phyloP scores from a whole-genome alignment of 805 yeast species.

The Teunomyces atbi region DNA sequence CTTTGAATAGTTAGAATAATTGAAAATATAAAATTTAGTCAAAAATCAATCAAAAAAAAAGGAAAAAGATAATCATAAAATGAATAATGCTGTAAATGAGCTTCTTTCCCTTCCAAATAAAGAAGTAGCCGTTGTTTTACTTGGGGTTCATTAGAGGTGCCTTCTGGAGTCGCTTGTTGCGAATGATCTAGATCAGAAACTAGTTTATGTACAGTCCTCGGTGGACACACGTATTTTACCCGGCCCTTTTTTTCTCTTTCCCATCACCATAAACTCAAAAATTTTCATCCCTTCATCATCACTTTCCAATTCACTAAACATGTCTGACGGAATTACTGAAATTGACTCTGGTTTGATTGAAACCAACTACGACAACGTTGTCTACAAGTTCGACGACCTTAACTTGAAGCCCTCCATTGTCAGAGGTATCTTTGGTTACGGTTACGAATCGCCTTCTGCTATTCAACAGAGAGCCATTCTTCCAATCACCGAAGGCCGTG shows the following conservation, averaged over 20 bases:
- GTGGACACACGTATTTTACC: slow-evolving; percentile 7
- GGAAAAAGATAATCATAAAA: not conserved
- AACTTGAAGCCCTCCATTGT: slow-evolving; percentile 69
- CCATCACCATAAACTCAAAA: slow-evolving; percentile 13
- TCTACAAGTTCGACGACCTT: slow-evolving; percentile 68
- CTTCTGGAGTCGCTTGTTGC: too few species aligned
- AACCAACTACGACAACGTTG: slow-evolving; percentile 94
- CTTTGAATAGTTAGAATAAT: slow-evolving; percentile 11
- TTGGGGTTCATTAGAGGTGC: too few species aligned
- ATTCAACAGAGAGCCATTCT: slow-evolving; percentile 96
- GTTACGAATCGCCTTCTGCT: slow-evolving; percentile 95
- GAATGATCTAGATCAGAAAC: too few species aligned
- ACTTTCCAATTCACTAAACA: slow-evolving; percentile 16
- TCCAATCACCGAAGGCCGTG: slow-evolving; percentile 92
- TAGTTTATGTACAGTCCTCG: not conserved
- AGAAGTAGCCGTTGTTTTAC: too few species aligned
- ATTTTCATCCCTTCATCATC: slow-evolving; percentile 10
- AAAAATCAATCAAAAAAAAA: not conserved
- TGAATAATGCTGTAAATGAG: too few species aligned
- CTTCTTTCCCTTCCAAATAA: too few species aligned
- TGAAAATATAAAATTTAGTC: not conserved
- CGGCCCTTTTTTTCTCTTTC: slow-evolving; percentile 6
- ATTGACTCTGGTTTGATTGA: slow-evolving; percentile 82
- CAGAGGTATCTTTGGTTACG: slow-evolving; percentile 81
- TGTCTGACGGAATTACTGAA: slow-evolving; percentile 74